These are phyloP conservation scores for Starmerella etchellsii DNA, from an alignment of 805 yeast species.

Conservation along the genomic window DNA sequence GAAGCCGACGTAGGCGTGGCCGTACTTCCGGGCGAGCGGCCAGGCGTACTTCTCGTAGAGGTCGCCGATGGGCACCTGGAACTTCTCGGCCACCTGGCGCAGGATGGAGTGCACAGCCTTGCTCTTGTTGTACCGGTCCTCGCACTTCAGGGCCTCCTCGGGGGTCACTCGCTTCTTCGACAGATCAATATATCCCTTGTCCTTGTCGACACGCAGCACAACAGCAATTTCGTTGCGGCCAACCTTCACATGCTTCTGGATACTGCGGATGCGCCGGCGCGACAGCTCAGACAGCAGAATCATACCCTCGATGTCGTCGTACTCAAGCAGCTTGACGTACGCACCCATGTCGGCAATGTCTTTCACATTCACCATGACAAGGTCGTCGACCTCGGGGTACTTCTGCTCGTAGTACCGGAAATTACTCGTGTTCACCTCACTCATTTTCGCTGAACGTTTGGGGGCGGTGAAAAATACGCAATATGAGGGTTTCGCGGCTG, in stretches of 20 bases:
- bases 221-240: constrained; percentile 98
- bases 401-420: constrained; percentile 97
- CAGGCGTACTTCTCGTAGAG: constrained; percentile 86
- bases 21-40: constrained; percentile 91
- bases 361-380: constrained; percentile 91
- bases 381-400: constrained; percentile 97
- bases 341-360: constrained; percentile 98
- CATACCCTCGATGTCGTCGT: constrained; percentile 98
- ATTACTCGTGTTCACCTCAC: constrained; percentile 40
- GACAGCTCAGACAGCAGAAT: constrained; percentile 88
- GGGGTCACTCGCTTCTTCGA: constrained; percentile 97
- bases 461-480: no score
- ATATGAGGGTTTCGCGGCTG: no score
- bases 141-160: constrained; percentile 94
- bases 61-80: constrained; percentile 70
- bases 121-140: constrained; percentile 90
- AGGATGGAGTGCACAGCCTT: constrained; percentile 97
- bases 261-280: constrained; percentile 96
- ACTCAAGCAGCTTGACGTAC: constrained; percentile 81
- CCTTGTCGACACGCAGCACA: constrained; percentile 94
- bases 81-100: constrained; percentile 97
- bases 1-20: constrained; percentile 96
- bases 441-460: constrained; percentile 7
- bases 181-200: constrained; percentile 94
- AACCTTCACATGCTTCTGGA: constrained; percentile 92